Evolutionary conservation across 1,284 basidiomycete genomes (phyloP).

Genomic region (Bjerkandera adusta): DNA sequence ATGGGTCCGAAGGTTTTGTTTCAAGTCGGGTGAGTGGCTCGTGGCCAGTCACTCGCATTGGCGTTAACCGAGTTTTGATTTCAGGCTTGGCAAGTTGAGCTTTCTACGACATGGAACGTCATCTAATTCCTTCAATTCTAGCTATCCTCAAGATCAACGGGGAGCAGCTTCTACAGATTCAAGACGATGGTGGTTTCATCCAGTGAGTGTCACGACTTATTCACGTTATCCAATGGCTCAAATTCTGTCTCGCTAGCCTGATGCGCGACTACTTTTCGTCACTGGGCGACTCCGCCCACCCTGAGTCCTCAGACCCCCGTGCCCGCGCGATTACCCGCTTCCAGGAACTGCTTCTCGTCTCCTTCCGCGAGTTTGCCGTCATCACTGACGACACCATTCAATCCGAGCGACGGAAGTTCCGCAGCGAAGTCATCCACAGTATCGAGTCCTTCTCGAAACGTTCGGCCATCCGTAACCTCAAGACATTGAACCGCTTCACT

Average conservation of each 20-base stretch:
- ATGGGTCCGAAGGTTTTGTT: conserved; percentile 99
- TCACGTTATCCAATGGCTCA: neutral
- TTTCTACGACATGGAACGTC: neutral
- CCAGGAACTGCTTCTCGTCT: conserved; percentile 94
- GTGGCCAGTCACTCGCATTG: neutral
- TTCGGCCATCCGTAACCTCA: conserved; percentile 89
- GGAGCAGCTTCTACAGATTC: conserved; percentile 89
- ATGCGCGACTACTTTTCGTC: conserved; percentile 96
- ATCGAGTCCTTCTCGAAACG: conserved; percentile 97
- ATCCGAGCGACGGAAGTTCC: conserved; percentile 83
- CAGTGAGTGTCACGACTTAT: conserved; percentile 51
- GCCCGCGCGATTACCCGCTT: conserved; percentile 89
- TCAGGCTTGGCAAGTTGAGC: conserved; percentile 42
- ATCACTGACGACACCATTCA: conserved; percentile 97
- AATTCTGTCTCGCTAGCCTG: conserved; percentile 65
- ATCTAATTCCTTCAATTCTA: conserved; percentile 22
- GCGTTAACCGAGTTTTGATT: conserved; percentile 9
- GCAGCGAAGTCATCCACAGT: conserved; percentile 88
- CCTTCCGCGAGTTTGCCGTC: conserved; percentile 95
- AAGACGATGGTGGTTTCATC: conserved; percentile 97
- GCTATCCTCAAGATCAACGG: conserved; percentile 99
- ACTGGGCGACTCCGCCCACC: conserved; percentile 94
- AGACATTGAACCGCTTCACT: conserved; percentile 76
- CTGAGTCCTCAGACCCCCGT: conserved; percentile 84
- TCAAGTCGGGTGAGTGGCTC: conserved; percentile 81